Base-by-base conservation (phyloP, 2,329 filamentous ascomycete species). In the Phyllachora maydis region DNA sequence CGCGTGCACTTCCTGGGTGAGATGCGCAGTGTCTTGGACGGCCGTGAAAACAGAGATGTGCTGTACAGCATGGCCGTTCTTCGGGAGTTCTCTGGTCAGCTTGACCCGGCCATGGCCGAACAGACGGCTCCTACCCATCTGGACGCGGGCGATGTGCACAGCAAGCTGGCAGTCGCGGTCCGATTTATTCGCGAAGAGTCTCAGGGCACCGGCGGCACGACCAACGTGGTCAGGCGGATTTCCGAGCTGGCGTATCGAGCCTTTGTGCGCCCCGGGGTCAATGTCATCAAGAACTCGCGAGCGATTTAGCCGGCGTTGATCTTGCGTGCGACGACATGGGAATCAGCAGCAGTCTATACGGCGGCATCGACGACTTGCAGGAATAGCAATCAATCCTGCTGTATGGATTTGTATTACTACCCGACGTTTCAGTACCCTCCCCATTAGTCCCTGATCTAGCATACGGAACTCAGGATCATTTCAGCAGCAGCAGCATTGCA, bases 11-110 rank as follows among this genome's bases (percentile, higher is more conserved):
- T 66, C 2, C 52, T 92, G 15, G 47, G 46, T 4, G 59, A 59
- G 24, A 65, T 81, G 44, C 69, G 79, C 16, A 60, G 60, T 26
- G 56, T 85, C 12, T 58, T 92, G 8, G 75, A 81, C 34, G 74
- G 74, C 22, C 65, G 73, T 13, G 83, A 93, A 49, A 88, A 85
- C 38, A 69, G 83, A 25, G 82, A 93, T 42, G 73, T 92, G 11
- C 65, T 93, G 27, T 92, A 92, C 47, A 88, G 78, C 0, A 73
- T 92, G 33, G 78, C 77, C 6, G 66, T 91, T 26, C 69, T 76
- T 10, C 69, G 81, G 14, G 68, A 83, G 31, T 57, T 82, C 23
- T 70, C 75, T 21, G 67, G 69, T 16, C 64, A 68, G 21, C 67
- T 61, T 38, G 61, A 62, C 9, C 52, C 66, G 8, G 62, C 59